Evolutionary conservation across 805 yeast species (phyloP), one percentile per base, ranked within the genome.

Genomic region (Teunomyces kruisii): DNA sequence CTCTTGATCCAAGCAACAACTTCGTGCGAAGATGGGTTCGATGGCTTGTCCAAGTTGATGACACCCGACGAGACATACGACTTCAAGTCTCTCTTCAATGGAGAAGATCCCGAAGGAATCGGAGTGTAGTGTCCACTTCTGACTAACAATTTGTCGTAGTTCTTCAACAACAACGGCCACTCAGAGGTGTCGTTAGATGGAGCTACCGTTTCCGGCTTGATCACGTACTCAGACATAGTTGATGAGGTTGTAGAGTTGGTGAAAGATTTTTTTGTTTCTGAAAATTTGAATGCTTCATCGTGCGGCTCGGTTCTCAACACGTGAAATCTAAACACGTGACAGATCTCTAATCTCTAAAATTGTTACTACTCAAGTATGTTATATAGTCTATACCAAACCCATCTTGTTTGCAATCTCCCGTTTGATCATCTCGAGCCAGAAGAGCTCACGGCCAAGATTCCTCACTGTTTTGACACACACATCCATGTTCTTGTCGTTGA

Each of bases 1-100:
- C 98, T 80, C 76, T 94, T 94, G 62, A 94, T 83, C 99, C 99
- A 94, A 17, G 99, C 99, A 60, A 94, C 99, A 64, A 94, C 99
- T 76, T 94, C 99, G 74, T 94, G 99, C 44, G 97, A 89, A 36
- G 97, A 88, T 56, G 99, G 99, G 70, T 94, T 94, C 22, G 97
- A 88, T 56, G 99, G 99, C 67, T 94, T 94, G 75, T 94, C 99
- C 59, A 94, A 79, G 75, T 94, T 94, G 65, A 94, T 92, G 42
- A 94, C 96, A 78, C 99, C 99, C 6, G 96, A 84, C 40, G 94
- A 81, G 58, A 94, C 77, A 68, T 94, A 94, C 28, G 88, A 78
- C 70, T 88, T 88, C 57, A 94, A 75, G 69, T 90, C 97, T 78
- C 99, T 85, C 72, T 89, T 90, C 65, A 88, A 79, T 50, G 99